These are phyloP conservation scores for Leccinum incarnatum DNA, from an alignment of 768 basidiomycete species.

Conservation along the genomic window DNA sequence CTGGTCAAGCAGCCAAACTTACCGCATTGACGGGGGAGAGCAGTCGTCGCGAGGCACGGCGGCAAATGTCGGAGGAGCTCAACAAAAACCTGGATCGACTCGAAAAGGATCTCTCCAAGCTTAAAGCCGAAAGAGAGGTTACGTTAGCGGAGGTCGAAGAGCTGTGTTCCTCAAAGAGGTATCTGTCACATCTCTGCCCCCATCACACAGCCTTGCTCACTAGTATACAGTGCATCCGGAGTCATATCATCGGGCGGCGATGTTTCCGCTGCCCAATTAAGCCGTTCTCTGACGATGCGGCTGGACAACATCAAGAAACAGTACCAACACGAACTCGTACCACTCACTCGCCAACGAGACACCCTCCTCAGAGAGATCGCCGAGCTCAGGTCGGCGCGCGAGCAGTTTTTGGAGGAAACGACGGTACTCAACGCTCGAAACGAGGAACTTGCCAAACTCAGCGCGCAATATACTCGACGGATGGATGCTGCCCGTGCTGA, in stretches of 20 bases:
- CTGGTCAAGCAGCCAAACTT: slow-evolving; percentile 85
- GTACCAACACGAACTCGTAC: slow-evolving; percentile 84
- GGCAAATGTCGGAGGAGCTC: slow-evolving; percentile 77
- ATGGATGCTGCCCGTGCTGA: slow-evolving; percentile 47
- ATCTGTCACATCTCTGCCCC: slow-evolving; percentile 17
- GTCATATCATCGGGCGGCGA: slow-evolving; percentile 31
- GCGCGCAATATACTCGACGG: slow-evolving; percentile 76
- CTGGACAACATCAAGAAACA: slow-evolving; percentile 85
- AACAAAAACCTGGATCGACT: slow-evolving; percentile 71
- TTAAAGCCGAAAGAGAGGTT: slow-evolving; percentile 89
- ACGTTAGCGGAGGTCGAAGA: slow-evolving; percentile 93
- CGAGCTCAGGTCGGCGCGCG: slow-evolving; percentile 83
- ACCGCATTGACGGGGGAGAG: slow-evolving; percentile 82
- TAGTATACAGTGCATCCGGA: slow-evolving; percentile 23
- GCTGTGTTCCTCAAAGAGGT: slow-evolving; percentile 74
- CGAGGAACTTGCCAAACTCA: slow-evolving; percentile 88
- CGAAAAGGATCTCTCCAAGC: slow-evolving; percentile 81
- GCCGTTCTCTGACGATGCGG: slow-evolving; percentile 76
- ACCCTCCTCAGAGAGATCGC: slow-evolving; percentile 73
- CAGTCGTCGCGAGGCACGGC: slow-evolving; percentile 72
- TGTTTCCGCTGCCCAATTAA: slow-evolving; percentile 43
- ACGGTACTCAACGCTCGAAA: slow-evolving; percentile 88
- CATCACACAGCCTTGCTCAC: slow-evolving; percentile 23
- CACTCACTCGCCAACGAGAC: slow-evolving; percentile 81
- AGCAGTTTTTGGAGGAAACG: slow-evolving; percentile 88